Conservation (phyloP, 768 basidiomycete genomes). For the Boletus sp. region DNA sequence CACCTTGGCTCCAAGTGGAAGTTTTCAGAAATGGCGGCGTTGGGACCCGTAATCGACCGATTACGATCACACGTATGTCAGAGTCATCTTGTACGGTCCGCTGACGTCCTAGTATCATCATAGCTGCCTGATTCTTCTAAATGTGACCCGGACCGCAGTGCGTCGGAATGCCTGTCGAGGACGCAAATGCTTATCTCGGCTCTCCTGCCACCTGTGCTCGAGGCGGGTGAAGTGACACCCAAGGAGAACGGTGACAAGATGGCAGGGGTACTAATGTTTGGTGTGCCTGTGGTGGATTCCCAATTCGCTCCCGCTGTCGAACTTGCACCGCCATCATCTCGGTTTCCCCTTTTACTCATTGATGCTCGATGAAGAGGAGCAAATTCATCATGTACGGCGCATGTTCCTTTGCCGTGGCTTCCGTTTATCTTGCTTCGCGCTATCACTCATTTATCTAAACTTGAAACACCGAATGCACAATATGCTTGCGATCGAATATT, state of each 20-base stretch:
- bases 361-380: constrained; percentile 31
- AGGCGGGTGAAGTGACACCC: constrained; percentile 14
- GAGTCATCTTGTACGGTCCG: background rate
- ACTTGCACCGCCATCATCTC: constrained; percentile 64
- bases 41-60: constrained; percentile 30
- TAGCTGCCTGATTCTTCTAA: constrained; percentile 14
- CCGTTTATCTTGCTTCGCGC: constrained; percentile 17
- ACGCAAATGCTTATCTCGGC: constrained; percentile 61
- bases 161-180: constrained; percentile 47
- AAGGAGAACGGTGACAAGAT: constrained; percentile 37
- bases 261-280: constrained; percentile 48
- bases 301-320: constrained; percentile 58
- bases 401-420: constrained; percentile 11
- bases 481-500: constrained; percentile 11
- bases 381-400: constrained; percentile 17
- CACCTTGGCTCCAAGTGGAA: constrained; percentile 37
- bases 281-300: constrained; percentile 49
- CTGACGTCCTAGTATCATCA: constrained; percentile 3
- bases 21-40: constrained; percentile 6
- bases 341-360: constrained; percentile 73
- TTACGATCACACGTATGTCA: constrained; percentile 28
- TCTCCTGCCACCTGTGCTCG: constrained; percentile 43
- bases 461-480: constrained; percentile 19
- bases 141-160: constrained; percentile 27
- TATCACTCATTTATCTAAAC: constrained; percentile 32